Conservation (phyloP, 2,329 filamentous ascomycete species). For the Arthrobotrys pseudoclavata region DNA sequence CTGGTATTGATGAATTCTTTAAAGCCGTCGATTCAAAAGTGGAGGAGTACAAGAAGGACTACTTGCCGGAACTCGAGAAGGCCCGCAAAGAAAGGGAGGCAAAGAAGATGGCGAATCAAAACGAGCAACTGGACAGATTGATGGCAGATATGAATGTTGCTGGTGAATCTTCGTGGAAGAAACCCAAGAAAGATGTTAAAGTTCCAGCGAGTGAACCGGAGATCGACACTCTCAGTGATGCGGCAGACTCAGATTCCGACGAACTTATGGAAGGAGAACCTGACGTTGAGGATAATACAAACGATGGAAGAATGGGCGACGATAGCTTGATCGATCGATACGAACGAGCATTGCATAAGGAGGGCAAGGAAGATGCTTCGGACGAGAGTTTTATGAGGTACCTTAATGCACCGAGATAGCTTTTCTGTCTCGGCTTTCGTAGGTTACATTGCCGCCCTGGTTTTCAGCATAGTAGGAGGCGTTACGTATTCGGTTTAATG, state of each 20-base stretch:
- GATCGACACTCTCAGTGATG: conserved; percentile 62
- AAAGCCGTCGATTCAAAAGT: conserved; percentile 87
- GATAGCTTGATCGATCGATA: conserved; percentile 62
- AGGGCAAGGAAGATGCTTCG: conserved; percentile 43
- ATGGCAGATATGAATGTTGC: conserved; percentile 89
- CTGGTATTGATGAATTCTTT: conserved; percentile 94
- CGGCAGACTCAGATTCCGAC: conserved; percentile 61
- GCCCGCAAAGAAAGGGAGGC: conserved; percentile 79
- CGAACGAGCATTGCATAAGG: conserved; percentile 61
- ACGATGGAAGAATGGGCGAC: conserved; percentile 56
- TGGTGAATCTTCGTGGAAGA: conserved; percentile 64
- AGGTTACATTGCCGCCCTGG: neutral
- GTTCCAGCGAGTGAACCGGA: conserved; percentile 54
- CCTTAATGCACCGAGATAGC: conserved; percentile 60
- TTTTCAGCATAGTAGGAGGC: conserved; percentile 40
- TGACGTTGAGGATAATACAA: conserved; percentile 55
- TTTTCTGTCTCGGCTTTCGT: neutral
- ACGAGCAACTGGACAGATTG: conserved; percentile 88
- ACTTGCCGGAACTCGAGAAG: conserved; percentile 89
- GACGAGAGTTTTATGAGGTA: conserved; percentile 63
- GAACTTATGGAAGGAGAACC: conserved; percentile 62
- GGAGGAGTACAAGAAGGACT: conserved; percentile 88
- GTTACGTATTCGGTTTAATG: conserved; percentile 35
- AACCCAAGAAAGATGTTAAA: conserved; percentile 62
- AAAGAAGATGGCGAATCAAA: conserved; percentile 77